These are phyloP conservation scores for Rhytidhysteron rufulum DNA, from an alignment of 2,329 filamentous ascomycete genomes.

Conservation along the genomic window DNA sequence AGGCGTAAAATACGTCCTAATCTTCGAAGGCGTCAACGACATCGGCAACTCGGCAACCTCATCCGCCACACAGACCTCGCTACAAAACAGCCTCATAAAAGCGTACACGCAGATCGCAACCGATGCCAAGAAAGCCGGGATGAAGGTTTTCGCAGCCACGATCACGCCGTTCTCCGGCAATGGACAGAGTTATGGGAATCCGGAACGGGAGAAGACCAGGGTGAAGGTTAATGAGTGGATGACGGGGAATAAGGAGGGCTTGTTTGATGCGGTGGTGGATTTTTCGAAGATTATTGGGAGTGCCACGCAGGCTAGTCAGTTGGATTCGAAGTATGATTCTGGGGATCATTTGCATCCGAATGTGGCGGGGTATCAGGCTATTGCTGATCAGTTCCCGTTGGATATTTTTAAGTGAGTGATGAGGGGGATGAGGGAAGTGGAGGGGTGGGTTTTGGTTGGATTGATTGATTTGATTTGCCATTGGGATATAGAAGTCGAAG, in stretches of 20 bases:
- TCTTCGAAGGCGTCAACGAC: slow-evolving; percentile 66
- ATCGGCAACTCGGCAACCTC: slow-evolving; percentile 51
- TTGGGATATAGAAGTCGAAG: too few relatives aligned
- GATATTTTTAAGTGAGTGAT: slow-evolving; percentile 46
- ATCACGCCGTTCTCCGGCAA: slow-evolving; percentile 57
- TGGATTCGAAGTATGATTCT: slow-evolving; percentile 52
- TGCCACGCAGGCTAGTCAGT: slow-evolving; percentile 39
- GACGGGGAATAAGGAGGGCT: slow-evolving; percentile 38
- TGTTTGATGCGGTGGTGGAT: slow-evolving; percentile 57
- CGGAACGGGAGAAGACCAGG: slow-evolving; percentile 52
- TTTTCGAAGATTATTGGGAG: slow-evolving; percentile 56
- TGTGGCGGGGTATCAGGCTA: slow-evolving; percentile 53
- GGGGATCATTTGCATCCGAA: slow-evolving; percentile 64
- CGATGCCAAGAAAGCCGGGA: slow-evolving; percentile 49
- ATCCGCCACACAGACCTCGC: slow-evolving; percentile 36
- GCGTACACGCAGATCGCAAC: slow-evolving; percentile 55
- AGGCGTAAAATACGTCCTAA: slow-evolving; percentile 55
- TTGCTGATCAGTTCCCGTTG: slow-evolving; percentile 56
- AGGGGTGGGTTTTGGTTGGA: too few relatives aligned
- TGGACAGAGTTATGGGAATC: slow-evolving; percentile 52
- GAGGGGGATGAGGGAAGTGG: too few relatives aligned
- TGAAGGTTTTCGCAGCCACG: slow-evolving; percentile 57
- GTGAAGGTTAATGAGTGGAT: slow-evolving; percentile 60
- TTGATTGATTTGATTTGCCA: too few relatives aligned
- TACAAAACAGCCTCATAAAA: slow-evolving; percentile 49